Evolutionary conservation across 2,329 filamentous ascomycete genomes (phyloP).

Genomic region (Sporothrix brasiliensis): DNA sequence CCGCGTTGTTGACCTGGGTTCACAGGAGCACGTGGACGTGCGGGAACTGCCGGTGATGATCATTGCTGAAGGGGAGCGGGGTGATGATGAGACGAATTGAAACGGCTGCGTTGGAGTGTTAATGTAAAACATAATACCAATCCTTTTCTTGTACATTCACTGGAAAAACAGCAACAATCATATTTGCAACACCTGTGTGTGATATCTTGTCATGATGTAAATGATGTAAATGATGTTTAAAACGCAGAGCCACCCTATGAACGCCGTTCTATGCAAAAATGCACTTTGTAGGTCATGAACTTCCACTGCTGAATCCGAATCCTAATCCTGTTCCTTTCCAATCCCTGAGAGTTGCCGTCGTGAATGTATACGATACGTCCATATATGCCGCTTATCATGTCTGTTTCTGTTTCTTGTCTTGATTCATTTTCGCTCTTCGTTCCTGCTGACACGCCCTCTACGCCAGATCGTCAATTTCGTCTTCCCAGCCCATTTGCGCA

Average conservation of each 20-base stretch:
- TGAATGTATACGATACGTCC: conserved; percentile 8
- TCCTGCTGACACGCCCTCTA: conserved; percentile 20
- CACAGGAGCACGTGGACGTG: conserved; percentile 76
- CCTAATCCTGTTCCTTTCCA: not conserved
- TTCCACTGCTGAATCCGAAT: not conserved
- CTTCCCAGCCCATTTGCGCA: conserved; percentile 60
- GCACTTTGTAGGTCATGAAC: conserved; percentile 4
- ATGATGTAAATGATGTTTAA: not conserved
- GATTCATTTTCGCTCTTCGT: not conserved
- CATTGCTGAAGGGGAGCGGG: conserved; percentile 45
- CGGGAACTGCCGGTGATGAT: conserved; percentile 72
- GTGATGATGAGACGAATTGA: conserved; percentile 29
- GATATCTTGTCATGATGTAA: not conserved
- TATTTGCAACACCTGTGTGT: not conserved
- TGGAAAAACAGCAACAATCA: not conserved
- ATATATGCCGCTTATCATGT: not conserved
- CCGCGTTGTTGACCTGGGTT: conserved; percentile 71
- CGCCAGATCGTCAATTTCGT: conserved; percentile 49
- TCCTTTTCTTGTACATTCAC: conserved; percentile 1
- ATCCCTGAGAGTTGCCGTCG: not conserved
- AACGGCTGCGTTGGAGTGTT: not conserved
- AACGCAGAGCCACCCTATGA: not conserved
- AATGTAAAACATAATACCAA: conserved; percentile 10
- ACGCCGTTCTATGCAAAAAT: conserved; percentile 31
- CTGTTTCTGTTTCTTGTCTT: not conserved